Evolutionary conservation across 2,329 filamentous ascomycete genomes (phyloP).

Genomic region (Penicillium sp.): DNA sequence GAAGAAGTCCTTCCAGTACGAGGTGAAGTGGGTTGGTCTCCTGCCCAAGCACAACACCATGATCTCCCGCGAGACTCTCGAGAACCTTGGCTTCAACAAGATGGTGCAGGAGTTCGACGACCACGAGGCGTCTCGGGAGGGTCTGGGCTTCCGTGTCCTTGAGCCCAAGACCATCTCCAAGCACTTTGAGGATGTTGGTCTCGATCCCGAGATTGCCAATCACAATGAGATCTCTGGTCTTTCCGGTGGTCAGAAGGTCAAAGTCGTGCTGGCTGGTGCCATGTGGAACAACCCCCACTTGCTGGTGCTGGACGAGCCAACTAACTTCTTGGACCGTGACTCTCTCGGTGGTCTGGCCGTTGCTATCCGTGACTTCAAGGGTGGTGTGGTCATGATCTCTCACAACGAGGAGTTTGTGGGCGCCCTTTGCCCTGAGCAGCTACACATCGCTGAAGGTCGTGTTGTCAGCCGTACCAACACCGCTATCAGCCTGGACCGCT

Average conservation of each 20-base stretch:
- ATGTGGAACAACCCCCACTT: slow-evolving; percentile 99
- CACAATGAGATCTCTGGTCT: slow-evolving; percentile 97
- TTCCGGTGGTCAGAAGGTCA: slow-evolving; percentile 97
- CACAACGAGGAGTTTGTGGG: slow-evolving; percentile 99
- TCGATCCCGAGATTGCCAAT: slow-evolving; percentile 97
- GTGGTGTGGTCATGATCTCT: slow-evolving; percentile 98
- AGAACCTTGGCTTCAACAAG: slow-evolving; percentile 86
- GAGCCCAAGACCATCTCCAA: slow-evolving; percentile 93
- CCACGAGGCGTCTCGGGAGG: slow-evolving; percentile 97
- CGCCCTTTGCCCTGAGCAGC: slow-evolving; percentile 92
- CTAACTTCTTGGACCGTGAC: slow-evolving; percentile 98
- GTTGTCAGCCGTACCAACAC: slow-evolving; percentile 81
- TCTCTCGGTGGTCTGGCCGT: slow-evolving; percentile 96
- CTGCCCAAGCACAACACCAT: slow-evolving; percentile 92
- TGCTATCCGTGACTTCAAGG: slow-evolving; percentile 96
- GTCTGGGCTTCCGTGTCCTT: slow-evolving; percentile 91
- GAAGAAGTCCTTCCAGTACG: slow-evolving; percentile 99
- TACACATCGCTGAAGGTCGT: slow-evolving; percentile 86
- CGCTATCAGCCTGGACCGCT: slow-evolving; percentile 74
- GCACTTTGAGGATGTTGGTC: slow-evolving; percentile 95
- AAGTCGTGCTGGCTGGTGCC: slow-evolving; percentile 92
- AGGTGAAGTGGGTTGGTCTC: slow-evolving; percentile 89
- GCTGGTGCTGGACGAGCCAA: slow-evolving; percentile 95
- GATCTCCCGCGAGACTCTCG: slow-evolving; percentile 88
- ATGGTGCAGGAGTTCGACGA: slow-evolving; percentile 98